Evolutionary conservation across 371 early-diverging fungal genomes (phyloP), one percentile per base, ranked within the genome.

Genomic region (Syncephalastrum racemosum): DNA sequence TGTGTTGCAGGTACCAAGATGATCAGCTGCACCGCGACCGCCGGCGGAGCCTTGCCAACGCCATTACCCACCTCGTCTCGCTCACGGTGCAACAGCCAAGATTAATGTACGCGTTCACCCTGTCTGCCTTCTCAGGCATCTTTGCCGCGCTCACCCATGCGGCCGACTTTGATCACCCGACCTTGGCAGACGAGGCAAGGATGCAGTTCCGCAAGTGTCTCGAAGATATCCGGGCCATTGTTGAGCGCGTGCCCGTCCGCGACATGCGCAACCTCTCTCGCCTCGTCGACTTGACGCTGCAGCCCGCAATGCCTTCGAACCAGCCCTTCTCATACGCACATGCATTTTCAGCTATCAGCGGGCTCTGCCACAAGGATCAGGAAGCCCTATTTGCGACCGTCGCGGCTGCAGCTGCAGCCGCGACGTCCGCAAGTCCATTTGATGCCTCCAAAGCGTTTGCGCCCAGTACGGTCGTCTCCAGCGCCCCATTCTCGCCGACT

Each of bases 121-220:
- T 72, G 5, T 68, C 71, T 8, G 65, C 73, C 6, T 72, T 72
- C 20, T 70, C 75, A 6, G 75, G 64, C 46, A 57, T 75, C 15
- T 72, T 78, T 64, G 78, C 78, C 15, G 73, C 78, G 3, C 51
- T 78, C 4, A 70, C 73, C 0, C 78, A 78, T 56, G 75, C 73
- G 4, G 54, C 58, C 12, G 78, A 78, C 58, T 65, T 77, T 36
- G 64, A 71, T 13, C 67, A 68, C 52, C 68, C 72, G 10, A 60
- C 53, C 2, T 19, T 65, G n/a, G 63, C 69, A 1, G 51, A 66
- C 22, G 66, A 66, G 13, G 68, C 74, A n/a, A 67, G 68, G 46
- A 36, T 62, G 14, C 78, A 78, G 20, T 78, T 74, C 27, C 64
- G 73, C 42, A 67, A 62, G 46, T 64, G 65, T 44, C 49, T 76